These are phyloP conservation scores for Phialophora expanda DNA, from an alignment of 2,329 filamentous ascomycete genomes.

Conservation along the genomic window DNA sequence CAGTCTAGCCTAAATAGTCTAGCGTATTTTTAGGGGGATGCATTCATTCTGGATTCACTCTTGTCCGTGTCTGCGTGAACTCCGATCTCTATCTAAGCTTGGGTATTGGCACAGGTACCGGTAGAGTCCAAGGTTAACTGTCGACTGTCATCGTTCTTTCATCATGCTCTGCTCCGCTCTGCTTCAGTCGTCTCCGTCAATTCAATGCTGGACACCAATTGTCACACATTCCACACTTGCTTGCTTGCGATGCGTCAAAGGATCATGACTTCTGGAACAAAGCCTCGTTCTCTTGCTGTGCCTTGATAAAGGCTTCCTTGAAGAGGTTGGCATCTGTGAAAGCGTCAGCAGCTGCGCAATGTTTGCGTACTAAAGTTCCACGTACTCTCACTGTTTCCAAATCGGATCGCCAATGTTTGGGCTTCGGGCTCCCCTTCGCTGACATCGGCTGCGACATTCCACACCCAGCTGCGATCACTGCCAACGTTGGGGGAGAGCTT, in stretches of 20 bases:
- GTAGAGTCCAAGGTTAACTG: slow-evolving; percentile 6
- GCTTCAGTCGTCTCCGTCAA: slow-evolving; percentile 7
- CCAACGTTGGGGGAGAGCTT: slow-evolving; percentile 98
- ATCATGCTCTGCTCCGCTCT: slow-evolving; percentile 5
- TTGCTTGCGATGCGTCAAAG: slow-evolving; percentile 12
- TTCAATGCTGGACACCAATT: slow-evolving; percentile 25
- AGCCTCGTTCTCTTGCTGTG: slow-evolving; percentile 92
- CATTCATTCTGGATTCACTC: slow-evolving; percentile 10
- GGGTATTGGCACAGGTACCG: slow-evolving; percentile 4
- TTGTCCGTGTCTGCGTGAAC: slow-evolving; percentile 5
- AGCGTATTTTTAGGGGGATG: neutral
- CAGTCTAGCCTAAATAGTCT: neutral
- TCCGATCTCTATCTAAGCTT: slow-evolving; percentile 24
- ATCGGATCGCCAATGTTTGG: slow-evolving; percentile 93
- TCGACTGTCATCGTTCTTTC: slow-evolving; percentile 6
- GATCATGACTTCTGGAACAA: slow-evolving; percentile 63
- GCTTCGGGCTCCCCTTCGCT: slow-evolving; percentile 98
- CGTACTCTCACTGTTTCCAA: slow-evolving; percentile 96
- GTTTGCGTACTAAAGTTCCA: slow-evolving; percentile 37
- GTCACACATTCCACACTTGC: slow-evolving; percentile 21
- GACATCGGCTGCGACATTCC: slow-evolving; percentile 97
- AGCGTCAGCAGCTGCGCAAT: neutral
- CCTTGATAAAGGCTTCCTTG: slow-evolving; percentile 97
- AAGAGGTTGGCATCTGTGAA: slow-evolving; percentile 88
- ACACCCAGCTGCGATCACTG: slow-evolving; percentile 98